Evolutionary conservation across 2,329 filamentous ascomycete species (phyloP).

Genomic region (Stemphylium vesicarium): DNA sequence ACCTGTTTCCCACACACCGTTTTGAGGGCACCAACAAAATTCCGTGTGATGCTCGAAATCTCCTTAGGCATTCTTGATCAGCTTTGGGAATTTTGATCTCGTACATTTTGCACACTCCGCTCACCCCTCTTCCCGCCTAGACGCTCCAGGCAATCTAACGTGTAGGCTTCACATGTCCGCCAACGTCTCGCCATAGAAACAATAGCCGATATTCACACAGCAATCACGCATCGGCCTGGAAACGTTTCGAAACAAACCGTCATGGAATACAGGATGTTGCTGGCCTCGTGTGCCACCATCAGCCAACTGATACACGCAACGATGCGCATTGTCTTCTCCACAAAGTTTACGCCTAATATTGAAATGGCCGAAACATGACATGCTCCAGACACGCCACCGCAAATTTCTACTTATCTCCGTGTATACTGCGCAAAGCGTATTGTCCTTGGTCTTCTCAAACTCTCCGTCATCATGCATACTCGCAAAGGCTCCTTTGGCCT

Average conservation of each 20-base stretch:
- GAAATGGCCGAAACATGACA: not conserved
- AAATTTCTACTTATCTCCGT: not conserved
- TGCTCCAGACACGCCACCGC: not conserved
- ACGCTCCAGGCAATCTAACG: not conserved
- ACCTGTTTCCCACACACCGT: slow-evolving; percentile 3
- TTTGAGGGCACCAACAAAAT: not conserved
- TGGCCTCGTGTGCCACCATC: not conserved
- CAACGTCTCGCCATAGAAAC: not conserved
- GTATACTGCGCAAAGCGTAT: not conserved
- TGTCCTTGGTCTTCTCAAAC: not conserved
- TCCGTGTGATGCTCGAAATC: not conserved
- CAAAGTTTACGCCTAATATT: not conserved
- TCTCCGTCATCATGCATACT: slow-evolving; percentile 12
- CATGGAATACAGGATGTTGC: not conserved
- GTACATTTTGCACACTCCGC: not conserved
- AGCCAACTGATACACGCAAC: slow-evolving; percentile 6
- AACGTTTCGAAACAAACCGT: slow-evolving; percentile 2
- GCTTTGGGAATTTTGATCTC: not conserved
- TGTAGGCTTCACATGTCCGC: not conserved
- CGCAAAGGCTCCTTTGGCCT: slow-evolving; percentile 15
- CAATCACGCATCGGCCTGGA: not conserved
- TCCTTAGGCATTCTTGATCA: too few species aligned
- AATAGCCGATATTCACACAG: not conserved
- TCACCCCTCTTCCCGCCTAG: not conserved
- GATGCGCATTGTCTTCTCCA: not conserved